phyloP scores from a whole-genome alignment of 352 stramenopile species.

The Globisporangium splendens region DNA sequence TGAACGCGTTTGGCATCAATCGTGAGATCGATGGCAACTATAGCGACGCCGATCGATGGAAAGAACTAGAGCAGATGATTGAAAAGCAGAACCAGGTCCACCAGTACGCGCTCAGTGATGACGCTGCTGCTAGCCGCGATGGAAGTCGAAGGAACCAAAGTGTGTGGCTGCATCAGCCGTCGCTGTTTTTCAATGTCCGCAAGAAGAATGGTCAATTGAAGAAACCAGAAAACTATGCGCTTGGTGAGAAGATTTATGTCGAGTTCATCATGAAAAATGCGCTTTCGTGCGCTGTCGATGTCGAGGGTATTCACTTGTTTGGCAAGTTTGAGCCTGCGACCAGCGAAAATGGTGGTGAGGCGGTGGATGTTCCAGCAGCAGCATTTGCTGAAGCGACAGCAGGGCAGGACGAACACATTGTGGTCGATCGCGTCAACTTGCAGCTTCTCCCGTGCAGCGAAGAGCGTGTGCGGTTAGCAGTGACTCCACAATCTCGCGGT shows the following conservation, averaged over 20 bases:
- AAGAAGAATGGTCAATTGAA: conserved; percentile 41
- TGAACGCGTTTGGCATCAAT: conserved; percentile 69
- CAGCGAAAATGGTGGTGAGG: conserved; percentile 8
- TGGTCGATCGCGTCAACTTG: conserved; percentile 67
- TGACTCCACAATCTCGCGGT: conserved; percentile 56
- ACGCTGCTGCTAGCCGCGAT: conserved; percentile 3
- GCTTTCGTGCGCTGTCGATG: conserved; percentile 76
- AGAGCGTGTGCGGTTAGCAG: conserved; percentile 61
- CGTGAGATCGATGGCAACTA: conserved; percentile 66
- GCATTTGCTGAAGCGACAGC: neutral
- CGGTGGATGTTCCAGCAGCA: conserved; percentile 41
- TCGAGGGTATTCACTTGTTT: conserved; percentile 79
- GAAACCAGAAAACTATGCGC: conserved; percentile 57
- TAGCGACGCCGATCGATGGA: conserved; percentile 54
- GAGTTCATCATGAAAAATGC: conserved; percentile 89
- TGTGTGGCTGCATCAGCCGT: conserved; percentile 50
- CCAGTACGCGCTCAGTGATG: conserved; percentile 33
- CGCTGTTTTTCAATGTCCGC: conserved; percentile 45
- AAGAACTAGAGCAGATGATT: conserved; percentile 44
- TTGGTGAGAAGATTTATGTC: conserved; percentile 79
- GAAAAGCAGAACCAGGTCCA: conserved; percentile 68
- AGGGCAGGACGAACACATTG: conserved; percentile 29
- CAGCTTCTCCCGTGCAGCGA: conserved; percentile 76
- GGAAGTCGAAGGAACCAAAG: conserved; percentile 7
- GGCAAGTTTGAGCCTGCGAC: conserved; percentile 54